Base-by-base conservation (phyloP, 129 eudicot genomes). In the Pseudognaphalium luteoalbum region DNA sequence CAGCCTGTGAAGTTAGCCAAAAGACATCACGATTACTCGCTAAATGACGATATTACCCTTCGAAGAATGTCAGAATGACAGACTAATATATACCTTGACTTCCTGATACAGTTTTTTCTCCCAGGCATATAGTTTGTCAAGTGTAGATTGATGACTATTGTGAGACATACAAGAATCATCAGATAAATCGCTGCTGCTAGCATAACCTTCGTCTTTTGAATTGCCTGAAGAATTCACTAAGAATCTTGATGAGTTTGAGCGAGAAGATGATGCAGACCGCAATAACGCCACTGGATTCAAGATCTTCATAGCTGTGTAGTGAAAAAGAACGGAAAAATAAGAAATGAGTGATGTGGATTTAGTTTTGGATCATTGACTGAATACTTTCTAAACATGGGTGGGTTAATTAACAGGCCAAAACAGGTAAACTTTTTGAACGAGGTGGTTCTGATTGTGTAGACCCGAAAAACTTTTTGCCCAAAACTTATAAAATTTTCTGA, bases 101-200 rank as follows among this genome's bases (percentile, higher is more conserved):
- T 94, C 94, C 76, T 91, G 87, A 81, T 94, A 94, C 15, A 94
- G 93, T 83, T 92, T 91, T 74, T 94, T 94, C 88, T 94, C 99
- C 99, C 99, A 94, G 7, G 88, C 91, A 47, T 85, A 91, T 68
- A 94, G 69, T 73, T 88, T 84, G 51, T 89, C 99, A 59, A 94
- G 75, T 9, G 99, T 94, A 11, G 99, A 81, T 78, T 94, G 99
- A 76, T 94, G 99, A 70, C 90, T 87, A 66, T 91, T 88, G 3
- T 93, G 85, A 77, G 83, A 86, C 78, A 74, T 66, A 80, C 76
- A 78, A 5, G 97, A 84, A 8, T 91, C 97, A 6, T 91, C 97
- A 11, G 93, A 91, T 50, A 83, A 77, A 77, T 89, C 90, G 21
- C 97, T 86, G 83, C 90, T 91, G 81, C 96, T 89, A 62, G 79